Conservation (phyloP, 2,329 filamentous ascomycete genomes). For the Ophiostoma sp. region DNA sequence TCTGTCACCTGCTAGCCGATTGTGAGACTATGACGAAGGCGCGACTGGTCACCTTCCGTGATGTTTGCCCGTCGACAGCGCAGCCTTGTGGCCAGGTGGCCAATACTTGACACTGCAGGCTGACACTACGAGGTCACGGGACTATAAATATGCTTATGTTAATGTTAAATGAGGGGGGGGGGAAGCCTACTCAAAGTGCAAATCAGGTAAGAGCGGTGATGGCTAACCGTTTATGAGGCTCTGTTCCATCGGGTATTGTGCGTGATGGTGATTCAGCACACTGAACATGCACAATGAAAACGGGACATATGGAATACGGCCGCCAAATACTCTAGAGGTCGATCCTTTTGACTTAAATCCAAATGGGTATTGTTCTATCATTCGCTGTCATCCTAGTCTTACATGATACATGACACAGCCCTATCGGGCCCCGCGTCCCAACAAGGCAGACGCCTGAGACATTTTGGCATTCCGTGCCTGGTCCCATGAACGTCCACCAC, state of each 20-base stretch:
- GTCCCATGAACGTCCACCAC: constrained; percentile 48
- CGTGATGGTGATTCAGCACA: too few relatives aligned
- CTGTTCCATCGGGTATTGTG: background rate
- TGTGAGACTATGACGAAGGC: background rate
- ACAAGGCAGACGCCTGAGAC: constrained; percentile 48
- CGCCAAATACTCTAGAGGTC: too few relatives aligned
- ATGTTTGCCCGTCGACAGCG: background rate
- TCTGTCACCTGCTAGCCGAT: background rate
- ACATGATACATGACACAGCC: background rate
- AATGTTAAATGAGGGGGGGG: too few relatives aligned
- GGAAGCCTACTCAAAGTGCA: background rate
- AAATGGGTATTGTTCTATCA: constrained; percentile 21
- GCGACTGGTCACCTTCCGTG: background rate
- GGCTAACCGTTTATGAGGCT: background rate
- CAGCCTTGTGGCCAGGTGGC: background rate
- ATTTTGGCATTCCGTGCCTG: constrained; percentile 53
- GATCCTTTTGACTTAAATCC: background rate
- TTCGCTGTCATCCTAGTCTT: background rate
- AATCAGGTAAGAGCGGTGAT: background rate
- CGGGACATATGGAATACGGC: too few relatives aligned
- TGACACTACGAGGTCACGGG: too few relatives aligned
- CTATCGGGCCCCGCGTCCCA: constrained; percentile 52
- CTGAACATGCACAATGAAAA: too few relatives aligned
- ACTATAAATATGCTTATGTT: too few relatives aligned
- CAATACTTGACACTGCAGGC: too few relatives aligned